phyloP scores from a whole-genome alignment of 768 basidiomycete species.

The Rhizopogon vinicolor region DNA sequence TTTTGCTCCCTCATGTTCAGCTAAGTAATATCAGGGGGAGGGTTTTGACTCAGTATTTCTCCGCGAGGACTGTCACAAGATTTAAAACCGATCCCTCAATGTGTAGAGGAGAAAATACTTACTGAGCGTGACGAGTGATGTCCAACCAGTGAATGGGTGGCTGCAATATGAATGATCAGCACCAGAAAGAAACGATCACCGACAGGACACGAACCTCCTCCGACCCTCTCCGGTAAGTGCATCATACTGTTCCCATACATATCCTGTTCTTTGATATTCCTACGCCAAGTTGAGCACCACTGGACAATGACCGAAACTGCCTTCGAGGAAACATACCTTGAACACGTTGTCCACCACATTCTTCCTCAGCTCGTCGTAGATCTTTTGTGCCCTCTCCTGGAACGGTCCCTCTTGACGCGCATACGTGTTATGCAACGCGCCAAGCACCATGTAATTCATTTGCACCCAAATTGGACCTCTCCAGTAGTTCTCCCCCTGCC shows the following conservation, averaged over 20 bases:
- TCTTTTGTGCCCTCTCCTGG: constrained; percentile 65
- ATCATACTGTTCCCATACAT: constrained; percentile 98
- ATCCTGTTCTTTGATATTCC: constrained; percentile 92
- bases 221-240: constrained; percentile 75
- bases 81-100: constrained; percentile 5
- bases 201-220: constrained; percentile 58
- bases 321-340: constrained; percentile 38
- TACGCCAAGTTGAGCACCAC: constrained; percentile 22
- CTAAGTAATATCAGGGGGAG: background rate
- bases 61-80: constrained; percentile 50
- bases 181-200: constrained; percentile 2
- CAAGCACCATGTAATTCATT: constrained; percentile 91
- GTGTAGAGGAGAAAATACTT: constrained; percentile 29
- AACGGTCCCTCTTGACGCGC: constrained; percentile 76
- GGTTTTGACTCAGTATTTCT: constrained; percentile 47
- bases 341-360: constrained; percentile 85
- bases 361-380: constrained; percentile 75
- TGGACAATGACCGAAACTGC: background rate
- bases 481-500: constrained; percentile 96
- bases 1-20: background rate
- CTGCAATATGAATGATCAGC: constrained; percentile 33
- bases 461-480: constrained; percentile 95
- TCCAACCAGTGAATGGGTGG: constrained; percentile 98
- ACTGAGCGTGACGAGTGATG: constrained; percentile 86
- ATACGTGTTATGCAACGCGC: constrained; percentile 79